These are phyloP conservation scores for Physcomitrium patens DNA, from an alignment of 225 moss, liverwort and hornwort species.

Conservation along the genomic window DNA sequence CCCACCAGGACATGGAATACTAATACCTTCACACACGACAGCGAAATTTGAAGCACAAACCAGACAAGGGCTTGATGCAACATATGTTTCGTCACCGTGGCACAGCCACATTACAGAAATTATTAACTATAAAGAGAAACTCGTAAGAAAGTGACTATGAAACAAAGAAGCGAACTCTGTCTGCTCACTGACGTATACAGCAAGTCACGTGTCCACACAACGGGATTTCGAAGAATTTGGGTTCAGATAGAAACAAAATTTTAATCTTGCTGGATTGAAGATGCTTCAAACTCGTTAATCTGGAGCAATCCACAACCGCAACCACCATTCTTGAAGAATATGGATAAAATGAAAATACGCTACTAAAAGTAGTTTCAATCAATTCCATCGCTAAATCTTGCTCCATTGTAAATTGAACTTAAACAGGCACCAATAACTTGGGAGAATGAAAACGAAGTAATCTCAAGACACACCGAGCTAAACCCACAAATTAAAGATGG, in stretches of 20 bases:
- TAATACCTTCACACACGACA: neutral
- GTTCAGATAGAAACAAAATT: neutral
- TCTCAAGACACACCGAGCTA: neutral
- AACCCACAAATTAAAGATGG: neutral
- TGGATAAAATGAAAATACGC: neutral
- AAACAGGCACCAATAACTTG: neutral
- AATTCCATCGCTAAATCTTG: neutral
- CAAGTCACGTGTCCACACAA: too few relatives aligned
- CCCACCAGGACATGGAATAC: neutral
- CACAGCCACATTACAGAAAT: neutral
- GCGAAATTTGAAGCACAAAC: neutral
- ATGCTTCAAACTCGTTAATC: too few relatives aligned
- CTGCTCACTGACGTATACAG: too few relatives aligned
- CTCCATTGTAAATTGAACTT: too few relatives aligned
- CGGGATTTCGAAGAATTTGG: too few relatives aligned
- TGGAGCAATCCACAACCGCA: neutral
- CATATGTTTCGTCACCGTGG: neutral
- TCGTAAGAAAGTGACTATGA: neutral
- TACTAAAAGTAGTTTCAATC: neutral
- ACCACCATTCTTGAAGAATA: neutral
- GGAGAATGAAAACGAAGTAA: neutral
- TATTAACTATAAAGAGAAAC: neutral
- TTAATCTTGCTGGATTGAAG: too few relatives aligned
- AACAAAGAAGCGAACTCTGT: neutral
- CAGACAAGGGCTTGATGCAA: neutral